Evolutionary conservation across 768 basidiomycete genomes (phyloP), one percentile per base, ranked within the genome.

Genomic region (Neoboletus magnificus): DNA sequence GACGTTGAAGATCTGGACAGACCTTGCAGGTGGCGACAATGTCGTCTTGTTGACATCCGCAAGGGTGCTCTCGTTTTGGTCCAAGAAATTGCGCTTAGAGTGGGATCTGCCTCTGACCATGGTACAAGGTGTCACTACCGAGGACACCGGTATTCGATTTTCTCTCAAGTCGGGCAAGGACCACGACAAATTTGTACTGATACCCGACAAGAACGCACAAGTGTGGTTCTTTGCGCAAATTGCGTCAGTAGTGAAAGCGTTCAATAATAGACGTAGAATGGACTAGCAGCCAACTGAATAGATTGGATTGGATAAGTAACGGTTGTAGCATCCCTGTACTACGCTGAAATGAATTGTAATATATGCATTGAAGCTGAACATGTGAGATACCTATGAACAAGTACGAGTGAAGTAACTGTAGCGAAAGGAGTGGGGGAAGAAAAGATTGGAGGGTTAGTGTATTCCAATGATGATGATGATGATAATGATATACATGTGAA

Each of bases 51-150:
- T 98, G 59, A 98, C 95, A 11, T 82, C 85, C 36, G 80, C 83
- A 5, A 81, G 87, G 44, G 81, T 98, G 35, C 70, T 98, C 29
- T 86, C 87, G 12, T 92, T 98, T 70, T 87, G 87, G 81, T 87
- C 92, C 12, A 87, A 82, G 69, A 91, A 82, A 67, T 81, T 98
- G 36, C 83, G 83, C 33, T 81, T 96, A 5, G 86, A 89, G 40
- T 99, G 95, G 96, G 93, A 98, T 60, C 75, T 98, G 15, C 87
- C 93, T 0, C 85, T 98, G 68, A 83, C 82, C 20, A 86, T 91
- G 61, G 83, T 98, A 4, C 86, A 91, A 69, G 91, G 91, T 18
- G 84, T 98, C 43, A 89, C 86, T 4, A 85, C 92, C 27, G 95
- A 98, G 67, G 87, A 94, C 65, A 91, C 85, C 16, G 95, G 95